Evolutionary conservation across 768 basidiomycete genomes (phyloP).

Genomic region (Termitomyces sp.): DNA sequence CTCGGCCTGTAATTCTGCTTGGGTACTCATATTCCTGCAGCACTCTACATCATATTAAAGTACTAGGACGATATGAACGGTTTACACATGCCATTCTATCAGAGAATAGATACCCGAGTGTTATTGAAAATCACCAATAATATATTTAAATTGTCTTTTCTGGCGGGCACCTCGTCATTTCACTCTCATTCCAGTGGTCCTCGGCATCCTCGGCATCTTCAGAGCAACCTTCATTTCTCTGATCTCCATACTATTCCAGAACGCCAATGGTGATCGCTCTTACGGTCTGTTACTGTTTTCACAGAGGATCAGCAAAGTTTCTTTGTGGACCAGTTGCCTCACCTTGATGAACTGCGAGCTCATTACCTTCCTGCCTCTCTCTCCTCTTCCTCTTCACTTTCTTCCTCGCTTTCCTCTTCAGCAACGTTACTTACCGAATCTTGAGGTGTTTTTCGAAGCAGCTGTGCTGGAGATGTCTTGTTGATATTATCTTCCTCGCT

Average conservation of each 20-base stretch:
- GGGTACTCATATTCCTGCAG: constrained; percentile 29
- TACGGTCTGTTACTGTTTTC: not conserved
- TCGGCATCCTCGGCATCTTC: not conserved
- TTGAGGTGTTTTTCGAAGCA: not conserved
- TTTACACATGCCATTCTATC: not conserved
- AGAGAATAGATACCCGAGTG: constrained; percentile 9
- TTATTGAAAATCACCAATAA: not conserved
- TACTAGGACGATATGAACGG: constrained; percentile 33
- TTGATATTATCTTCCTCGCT: not conserved
- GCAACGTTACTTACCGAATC: no score
- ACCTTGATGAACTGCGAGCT: not conserved
- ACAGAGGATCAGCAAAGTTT: not conserved
- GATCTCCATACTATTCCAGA: not conserved
- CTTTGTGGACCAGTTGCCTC: not conserved
- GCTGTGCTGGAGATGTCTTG: not conserved
- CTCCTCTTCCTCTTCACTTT: constrained; percentile 1
- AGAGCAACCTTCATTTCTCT: no score
- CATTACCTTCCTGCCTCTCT: not conserved
- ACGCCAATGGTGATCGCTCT: not conserved
- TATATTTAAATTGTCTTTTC: not conserved
- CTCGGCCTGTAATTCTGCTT: not conserved
- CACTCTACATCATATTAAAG: constrained; percentile 79
- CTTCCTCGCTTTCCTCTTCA: not conserved
- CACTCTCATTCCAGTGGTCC: not conserved
- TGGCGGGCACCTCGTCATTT: no score